Conservation (phyloP, 2,329 filamentous ascomycete genomes). For the Fusarium pseudoanthophilum region DNA sequence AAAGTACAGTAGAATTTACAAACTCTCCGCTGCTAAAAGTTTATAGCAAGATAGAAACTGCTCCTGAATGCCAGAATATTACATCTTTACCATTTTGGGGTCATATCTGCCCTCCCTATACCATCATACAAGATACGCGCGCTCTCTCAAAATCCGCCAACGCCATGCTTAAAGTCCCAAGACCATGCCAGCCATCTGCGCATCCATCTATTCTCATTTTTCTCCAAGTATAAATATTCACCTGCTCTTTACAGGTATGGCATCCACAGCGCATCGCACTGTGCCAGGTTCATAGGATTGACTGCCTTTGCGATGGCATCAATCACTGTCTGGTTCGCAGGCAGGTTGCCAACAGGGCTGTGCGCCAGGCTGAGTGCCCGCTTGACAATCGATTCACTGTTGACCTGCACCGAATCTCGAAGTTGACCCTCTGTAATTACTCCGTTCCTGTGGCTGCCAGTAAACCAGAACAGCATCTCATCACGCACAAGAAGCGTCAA, state of each 20-base stretch:
- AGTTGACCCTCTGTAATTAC: conserved; percentile 70
- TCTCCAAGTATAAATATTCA: conserved; percentile 12
- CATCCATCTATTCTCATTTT: neutral
- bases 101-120: conserved; percentile 10
- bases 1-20: neutral
- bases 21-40: neutral
- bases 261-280: conserved; percentile 97
- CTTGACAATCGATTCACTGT: conserved; percentile 93
- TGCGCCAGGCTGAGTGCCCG: conserved; percentile 86
- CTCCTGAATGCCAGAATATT: neutral
- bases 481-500: conserved; percentile 95
- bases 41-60: neutral
- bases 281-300: conserved; percentile 87
- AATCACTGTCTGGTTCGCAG: conserved; percentile 96
- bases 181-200: conserved; percentile 18
- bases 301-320: conserved; percentile 93
- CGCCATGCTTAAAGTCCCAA: conserved; percentile 46
- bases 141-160: conserved; percentile 35
- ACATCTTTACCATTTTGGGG: conserved; percentile 4
- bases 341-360: conserved; percentile 80
- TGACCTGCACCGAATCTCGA: conserved; percentile 82
- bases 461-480: conserved; percentile 98
- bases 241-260: conserved; percentile 76
- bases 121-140: conserved; percentile 18
- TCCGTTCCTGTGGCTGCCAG: conserved; percentile 72